phyloP scores from a whole-genome alignment of 306 rosid genomes.

The Datisca glomerata region DNA sequence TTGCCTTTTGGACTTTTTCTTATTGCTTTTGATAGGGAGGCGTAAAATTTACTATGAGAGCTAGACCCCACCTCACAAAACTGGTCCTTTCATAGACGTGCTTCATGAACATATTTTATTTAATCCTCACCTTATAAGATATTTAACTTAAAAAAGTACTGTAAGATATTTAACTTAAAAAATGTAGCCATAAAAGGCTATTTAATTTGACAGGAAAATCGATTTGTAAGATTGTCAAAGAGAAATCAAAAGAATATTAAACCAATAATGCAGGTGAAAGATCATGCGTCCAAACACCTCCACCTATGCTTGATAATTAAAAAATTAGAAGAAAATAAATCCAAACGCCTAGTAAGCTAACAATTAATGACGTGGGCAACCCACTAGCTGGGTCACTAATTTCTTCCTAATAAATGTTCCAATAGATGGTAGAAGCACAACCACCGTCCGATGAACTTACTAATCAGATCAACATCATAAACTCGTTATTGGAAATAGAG shows the following conservation, averaged over 20 bases:
- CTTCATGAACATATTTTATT: no score
- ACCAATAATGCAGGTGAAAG: neutral
- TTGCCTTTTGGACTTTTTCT: slow-evolving; percentile 38
- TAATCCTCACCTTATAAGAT: neutral
- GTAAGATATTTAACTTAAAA: neutral
- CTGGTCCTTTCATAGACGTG: no score
- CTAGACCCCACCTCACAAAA: slow-evolving; percentile 31
- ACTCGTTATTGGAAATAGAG: neutral
- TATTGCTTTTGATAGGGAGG: slow-evolving; percentile 43
- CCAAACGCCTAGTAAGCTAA: neutral
- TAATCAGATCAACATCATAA: neutral
- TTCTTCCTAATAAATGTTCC: slow-evolving; percentile 1
- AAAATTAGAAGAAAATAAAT: neutral
- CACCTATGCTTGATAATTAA: no score
- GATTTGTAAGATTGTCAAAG: no score
- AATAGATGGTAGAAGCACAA: neutral
- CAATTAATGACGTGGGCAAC: slow-evolving; percentile 6
- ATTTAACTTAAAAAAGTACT: no score
- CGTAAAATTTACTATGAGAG: slow-evolving; percentile 43
- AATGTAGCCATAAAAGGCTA: no score
- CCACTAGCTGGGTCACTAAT: slow-evolving; percentile 4
- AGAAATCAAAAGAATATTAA: neutral
- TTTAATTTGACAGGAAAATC: no score
- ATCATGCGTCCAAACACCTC: neutral
- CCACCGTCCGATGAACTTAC: neutral